Conservation (phyloP, 2,329 filamentous ascomycete genomes). For the Byssoonygena ceratinophila region DNA sequence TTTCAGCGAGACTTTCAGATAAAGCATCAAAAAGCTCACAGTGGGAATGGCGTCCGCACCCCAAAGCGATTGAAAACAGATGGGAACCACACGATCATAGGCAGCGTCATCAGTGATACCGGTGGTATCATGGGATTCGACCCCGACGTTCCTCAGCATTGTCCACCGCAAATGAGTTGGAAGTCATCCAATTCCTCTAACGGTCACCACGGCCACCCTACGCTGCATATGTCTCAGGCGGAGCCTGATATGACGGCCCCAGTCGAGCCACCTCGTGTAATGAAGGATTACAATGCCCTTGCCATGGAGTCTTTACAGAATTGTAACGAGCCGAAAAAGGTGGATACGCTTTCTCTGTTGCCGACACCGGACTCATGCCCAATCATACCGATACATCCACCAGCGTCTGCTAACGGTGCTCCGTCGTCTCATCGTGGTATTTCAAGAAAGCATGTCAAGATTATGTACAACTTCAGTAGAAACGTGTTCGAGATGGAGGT, state of each 20-base stretch:
- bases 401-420: conserved; percentile 37
- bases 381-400: conserved; percentile 51
- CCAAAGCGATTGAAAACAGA: conserved; percentile 38
- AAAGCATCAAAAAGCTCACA: conserved; percentile 38
- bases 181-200: conserved; percentile 42
- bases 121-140: conserved; percentile 46
- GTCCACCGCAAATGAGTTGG: conserved; percentile 32
- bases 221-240: conserved; percentile 17
- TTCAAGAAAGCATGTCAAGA: conserved; percentile 52
- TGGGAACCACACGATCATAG: conserved; percentile 35
- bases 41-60: conserved; percentile 38
- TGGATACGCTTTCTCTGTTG: conserved; percentile 39
- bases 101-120: conserved; percentile 45
- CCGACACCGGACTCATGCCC: conserved; percentile 45
- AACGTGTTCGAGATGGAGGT: conserved; percentile 50
- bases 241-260: conserved; percentile 11
- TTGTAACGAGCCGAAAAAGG: conserved; percentile 33
- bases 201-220: conserved; percentile 27
- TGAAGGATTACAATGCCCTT: conserved; percentile 38
- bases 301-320: conserved; percentile 35
- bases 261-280: conserved; percentile 20
- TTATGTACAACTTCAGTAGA: conserved; percentile 49
- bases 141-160: conserved; percentile 33
- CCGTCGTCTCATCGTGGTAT: conserved; percentile 46
- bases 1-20: conserved; percentile 36